phyloP scores from a whole-genome alignment of 208 protist genomes.

The Trypanosoma melophagium region DNA sequence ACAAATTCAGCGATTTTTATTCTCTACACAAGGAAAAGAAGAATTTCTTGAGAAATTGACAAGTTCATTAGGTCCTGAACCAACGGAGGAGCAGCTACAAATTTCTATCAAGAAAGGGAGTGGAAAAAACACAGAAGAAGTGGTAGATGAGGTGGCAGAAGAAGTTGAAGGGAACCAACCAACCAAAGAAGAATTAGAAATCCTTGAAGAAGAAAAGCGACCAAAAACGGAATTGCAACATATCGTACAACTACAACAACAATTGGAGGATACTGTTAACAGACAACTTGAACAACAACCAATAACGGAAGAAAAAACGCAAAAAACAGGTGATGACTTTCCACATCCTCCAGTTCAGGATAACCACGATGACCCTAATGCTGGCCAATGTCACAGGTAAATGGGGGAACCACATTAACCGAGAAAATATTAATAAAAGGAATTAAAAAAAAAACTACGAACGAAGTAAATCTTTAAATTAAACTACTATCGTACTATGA shows the following conservation, averaged over 20 bases:
- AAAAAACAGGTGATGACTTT: not conserved
- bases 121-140: not conserved
- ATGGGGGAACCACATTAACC: no score
- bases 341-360: no score
- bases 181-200: not conserved
- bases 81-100: slow-evolving; percentile 2
- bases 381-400: no score
- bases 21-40: slow-evolving; percentile 10
- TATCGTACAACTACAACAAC: not conserved
- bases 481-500: no score
- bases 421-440: no score
- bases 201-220: not conserved
- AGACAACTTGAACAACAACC: not conserved
- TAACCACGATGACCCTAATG: no score
- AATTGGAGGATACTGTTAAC: not conserved
- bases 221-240: not conserved
- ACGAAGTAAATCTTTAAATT: no score
- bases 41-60: slow-evolving; percentile 1
- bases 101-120: not conserved
- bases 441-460: no score
- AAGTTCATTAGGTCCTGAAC: slow-evolving; percentile 6
- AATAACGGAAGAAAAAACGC: not conserved
- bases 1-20: not conserved
- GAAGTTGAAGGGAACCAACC: not conserved
- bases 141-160: not conserved